Percentiles rank a stretch among this genome's conserved stretches.
Conservation (phyloP, 345 rosid genomes). For the Lagerstroemia speciosa region DNA sequence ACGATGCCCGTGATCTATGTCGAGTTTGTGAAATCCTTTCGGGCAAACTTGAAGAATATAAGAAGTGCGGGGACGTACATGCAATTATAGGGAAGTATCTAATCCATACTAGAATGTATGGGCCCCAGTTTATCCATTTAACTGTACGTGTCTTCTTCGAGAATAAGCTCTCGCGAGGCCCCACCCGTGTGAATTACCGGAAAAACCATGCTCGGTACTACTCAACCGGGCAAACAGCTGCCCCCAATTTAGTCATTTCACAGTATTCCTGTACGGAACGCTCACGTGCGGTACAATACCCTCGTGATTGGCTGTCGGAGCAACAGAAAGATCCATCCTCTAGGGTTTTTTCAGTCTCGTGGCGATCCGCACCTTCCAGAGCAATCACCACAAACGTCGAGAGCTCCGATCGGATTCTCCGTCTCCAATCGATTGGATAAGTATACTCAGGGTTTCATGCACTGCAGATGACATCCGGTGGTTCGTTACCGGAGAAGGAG, state of each 20-base stretch:
- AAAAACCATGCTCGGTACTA: background rate
- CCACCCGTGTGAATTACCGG: background rate
- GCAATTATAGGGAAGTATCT: background rate
- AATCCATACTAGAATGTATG: background rate
- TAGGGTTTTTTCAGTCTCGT: constrained; percentile 4
- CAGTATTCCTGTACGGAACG: background rate
- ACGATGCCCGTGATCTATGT: background rate
- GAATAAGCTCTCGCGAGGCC: background rate
- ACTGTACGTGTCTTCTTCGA: background rate
- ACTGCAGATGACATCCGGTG: constrained; percentile 68
- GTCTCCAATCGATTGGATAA: background rate
- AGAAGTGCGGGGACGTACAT: background rate
- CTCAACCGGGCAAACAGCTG: background rate
- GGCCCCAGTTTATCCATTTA: constrained; percentile 8
- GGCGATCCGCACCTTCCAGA: background rate
- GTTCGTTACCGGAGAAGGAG: constrained; percentile 14
- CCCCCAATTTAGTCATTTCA: background rate
- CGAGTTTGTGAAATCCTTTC: background rate
- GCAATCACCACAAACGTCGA: background rate
- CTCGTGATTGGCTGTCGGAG: background rate
- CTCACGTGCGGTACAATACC: background rate
- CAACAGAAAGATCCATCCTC: background rate
- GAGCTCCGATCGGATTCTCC: background rate
- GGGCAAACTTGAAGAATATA: background rate
- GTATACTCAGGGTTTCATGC: background rate